These are phyloP conservation scores for Oryza coarctata DNA, from an alignment of 176 grass and related monocot species.

Conservation along the genomic window DNA sequence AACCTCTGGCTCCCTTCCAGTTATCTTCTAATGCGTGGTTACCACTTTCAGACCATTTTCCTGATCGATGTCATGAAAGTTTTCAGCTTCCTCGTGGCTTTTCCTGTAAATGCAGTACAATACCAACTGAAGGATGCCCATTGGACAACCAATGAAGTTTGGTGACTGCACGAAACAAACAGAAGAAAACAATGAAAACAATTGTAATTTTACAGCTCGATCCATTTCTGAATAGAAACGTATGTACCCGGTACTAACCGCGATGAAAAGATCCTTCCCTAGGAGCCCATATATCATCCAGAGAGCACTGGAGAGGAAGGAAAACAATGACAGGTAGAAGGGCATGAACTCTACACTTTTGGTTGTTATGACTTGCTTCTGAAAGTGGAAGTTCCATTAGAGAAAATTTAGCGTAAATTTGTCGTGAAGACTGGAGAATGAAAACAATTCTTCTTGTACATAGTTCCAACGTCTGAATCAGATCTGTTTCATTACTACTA, in stretches of 20 bases:
- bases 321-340: conserved; percentile 72
- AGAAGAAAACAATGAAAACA: not conserved
- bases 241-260: conserved; percentile 11
- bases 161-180: conserved; percentile 44
- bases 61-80: conserved; percentile 34
- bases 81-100: conserved; percentile 24
- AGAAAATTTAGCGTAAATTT: not conserved
- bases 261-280: conserved; percentile 55
- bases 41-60: conserved; percentile 27
- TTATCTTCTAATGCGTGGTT: conserved; percentile 5
- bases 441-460: not conserved
- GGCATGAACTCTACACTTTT: conserved; percentile 83
- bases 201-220: not conserved
- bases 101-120: conserved; percentile 70
- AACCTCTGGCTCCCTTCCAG: not conserved
- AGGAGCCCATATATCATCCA: conserved; percentile 71
- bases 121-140: conserved; percentile 54
- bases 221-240: not conserved
- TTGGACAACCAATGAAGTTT: conserved; percentile 63
- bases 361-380: conserved; percentile 62
- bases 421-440: not conserved
- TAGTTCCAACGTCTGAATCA: not conserved
- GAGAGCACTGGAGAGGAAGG: conserved; percentile 55
- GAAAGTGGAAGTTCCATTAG: not conserved
- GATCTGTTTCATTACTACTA: not conserved